Base-by-base conservation (phyloP, 495 filamentous ascomycete genomes). In the Penicillium flavigenum region DNA sequence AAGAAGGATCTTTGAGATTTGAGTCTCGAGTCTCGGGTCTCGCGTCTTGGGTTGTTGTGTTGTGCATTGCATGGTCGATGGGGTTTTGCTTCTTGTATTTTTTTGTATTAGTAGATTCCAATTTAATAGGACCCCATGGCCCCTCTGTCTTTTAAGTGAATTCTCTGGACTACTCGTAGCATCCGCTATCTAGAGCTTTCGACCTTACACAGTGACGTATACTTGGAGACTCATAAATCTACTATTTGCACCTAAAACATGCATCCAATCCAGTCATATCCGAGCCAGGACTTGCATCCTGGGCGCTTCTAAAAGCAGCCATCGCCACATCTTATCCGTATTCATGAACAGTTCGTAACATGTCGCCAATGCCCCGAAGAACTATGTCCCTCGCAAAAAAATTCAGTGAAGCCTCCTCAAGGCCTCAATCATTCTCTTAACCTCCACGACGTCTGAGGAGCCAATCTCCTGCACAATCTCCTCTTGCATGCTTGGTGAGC, bases 371-470 rank as follows among this genome's bases (percentile, higher is more conserved):
- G 27, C 7, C 51, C n/a, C 5, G 10, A 38, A 42, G 7, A 53
- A 26, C 44, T 11, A 49, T 12, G 5, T n/a, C 34, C 9, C 19
- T 6, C 19, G 5, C 2, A n/a, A 29, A 29, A 27, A 20, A 12
- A 54, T 61, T 61, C 51, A 90, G 71, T 89, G 87, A 70, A 92
- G 74, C 59, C 88, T 76, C 64, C 85, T 86, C 54, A 94, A 71
- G 43, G 86, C 87, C 67, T 92, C 90, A 6, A 93, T 83, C 54
- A 88, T 71, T 38, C 78, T 79, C 62, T 88, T 85, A 63, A 96
- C 81, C 22, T 84, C 84, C 62, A 91, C 89, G 3, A 94, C 85
- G 68, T 76, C 76, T 27, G 77, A 64, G 12, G 72, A 78, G 16
- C 74, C 70, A 46, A 94, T 78, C 57, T 81, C 74, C 56, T 77